Conservation (phyloP, 2,329 filamentous ascomycete genomes). For the Aspergillus carbonarius region DNA sequence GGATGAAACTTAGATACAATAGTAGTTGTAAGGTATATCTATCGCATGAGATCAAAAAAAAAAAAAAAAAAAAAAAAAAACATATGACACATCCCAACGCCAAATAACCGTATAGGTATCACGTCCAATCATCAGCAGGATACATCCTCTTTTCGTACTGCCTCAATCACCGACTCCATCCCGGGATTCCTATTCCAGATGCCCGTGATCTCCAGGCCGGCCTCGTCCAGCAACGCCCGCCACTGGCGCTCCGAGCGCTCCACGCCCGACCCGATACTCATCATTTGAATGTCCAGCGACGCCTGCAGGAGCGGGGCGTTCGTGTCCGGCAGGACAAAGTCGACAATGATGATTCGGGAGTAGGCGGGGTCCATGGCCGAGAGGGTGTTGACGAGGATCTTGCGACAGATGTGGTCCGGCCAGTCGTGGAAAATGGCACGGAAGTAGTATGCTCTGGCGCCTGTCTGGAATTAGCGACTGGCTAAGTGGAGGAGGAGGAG, state of each 20-base stretch:
- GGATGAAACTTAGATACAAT: too few relatives aligned
- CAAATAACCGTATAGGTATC: neutral
- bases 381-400: slow-evolving; percentile 33
- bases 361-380: slow-evolving; percentile 31
- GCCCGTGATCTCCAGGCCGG: slow-evolving; percentile 30
- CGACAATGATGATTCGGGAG: slow-evolving; percentile 37
- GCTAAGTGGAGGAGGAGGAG: neutral
- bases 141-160: neutral
- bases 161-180: slow-evolving; percentile 33
- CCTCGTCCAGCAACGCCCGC: slow-evolving; percentile 27
- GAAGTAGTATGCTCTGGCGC: slow-evolving; percentile 38
- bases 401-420: slow-evolving; percentile 34
- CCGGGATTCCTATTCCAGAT: slow-evolving; percentile 29
- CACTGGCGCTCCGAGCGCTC: slow-evolving; percentile 37
- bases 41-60: too few relatives aligned
- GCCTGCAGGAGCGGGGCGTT: slow-evolving; percentile 29
- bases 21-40: too few relatives aligned
- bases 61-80: too few relatives aligned
- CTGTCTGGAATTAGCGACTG: slow-evolving; percentile 11
- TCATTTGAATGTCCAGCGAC: slow-evolving; percentile 40
- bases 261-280: slow-evolving; percentile 36
- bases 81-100: too few relatives aligned
- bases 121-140: neutral
- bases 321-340: slow-evolving; percentile 36
- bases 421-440: slow-evolving; percentile 41